Conservation (phyloP, 2,329 filamentous ascomycete species). For the Exophiala dermatitidis region DNA sequence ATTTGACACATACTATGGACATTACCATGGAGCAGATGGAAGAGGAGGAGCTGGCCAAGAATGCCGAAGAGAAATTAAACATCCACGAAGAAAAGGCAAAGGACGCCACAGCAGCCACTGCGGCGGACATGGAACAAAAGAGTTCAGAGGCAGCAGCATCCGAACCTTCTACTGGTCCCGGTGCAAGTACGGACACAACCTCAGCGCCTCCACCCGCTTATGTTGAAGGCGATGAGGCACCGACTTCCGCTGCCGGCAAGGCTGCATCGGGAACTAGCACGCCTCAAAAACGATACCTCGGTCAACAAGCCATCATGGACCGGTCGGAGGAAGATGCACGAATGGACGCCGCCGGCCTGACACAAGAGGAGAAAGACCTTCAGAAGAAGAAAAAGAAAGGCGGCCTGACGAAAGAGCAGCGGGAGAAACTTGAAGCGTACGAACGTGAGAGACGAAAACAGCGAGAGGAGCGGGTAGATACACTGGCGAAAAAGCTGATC, state of each 20-base stretch:
- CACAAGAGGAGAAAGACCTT: conserved; percentile 66
- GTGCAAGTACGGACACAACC: conserved; percentile 1
- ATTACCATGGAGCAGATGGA: conserved; percentile 81
- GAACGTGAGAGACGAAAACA: conserved; percentile 77
- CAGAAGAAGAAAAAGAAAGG: conserved; percentile 84
- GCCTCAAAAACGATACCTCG: conserved; percentile 50
- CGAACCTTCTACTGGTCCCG: conserved; percentile 5
- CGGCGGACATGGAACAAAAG: conserved; percentile 29
- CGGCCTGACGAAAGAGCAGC: conserved; percentile 80
- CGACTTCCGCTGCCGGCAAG: conserved; percentile 8
- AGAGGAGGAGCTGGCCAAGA: conserved; percentile 54
- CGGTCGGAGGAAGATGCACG: conserved; percentile 71
- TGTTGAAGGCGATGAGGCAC: conserved; percentile 20
- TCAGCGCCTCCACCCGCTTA: conserved; percentile 21
- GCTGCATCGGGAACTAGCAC: conserved; percentile 39
- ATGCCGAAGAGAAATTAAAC: conserved; percentile 45
- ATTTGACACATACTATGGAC: conserved; percentile 96
- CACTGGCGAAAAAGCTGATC: conserved; percentile 72
- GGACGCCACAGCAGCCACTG: conserved; percentile 42
- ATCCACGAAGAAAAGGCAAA: conserved; percentile 42
- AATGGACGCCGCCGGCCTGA: conserved; percentile 57
- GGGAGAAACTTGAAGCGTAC: conserved; percentile 80
- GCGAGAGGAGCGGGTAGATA: conserved; percentile 83
- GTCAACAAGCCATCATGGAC: conserved; percentile 82
- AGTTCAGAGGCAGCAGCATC: conserved; percentile 28